phyloP scores from a whole-genome alignment of 1,284 basidiomycete species.

The Apiotrichum sp. region DNA sequence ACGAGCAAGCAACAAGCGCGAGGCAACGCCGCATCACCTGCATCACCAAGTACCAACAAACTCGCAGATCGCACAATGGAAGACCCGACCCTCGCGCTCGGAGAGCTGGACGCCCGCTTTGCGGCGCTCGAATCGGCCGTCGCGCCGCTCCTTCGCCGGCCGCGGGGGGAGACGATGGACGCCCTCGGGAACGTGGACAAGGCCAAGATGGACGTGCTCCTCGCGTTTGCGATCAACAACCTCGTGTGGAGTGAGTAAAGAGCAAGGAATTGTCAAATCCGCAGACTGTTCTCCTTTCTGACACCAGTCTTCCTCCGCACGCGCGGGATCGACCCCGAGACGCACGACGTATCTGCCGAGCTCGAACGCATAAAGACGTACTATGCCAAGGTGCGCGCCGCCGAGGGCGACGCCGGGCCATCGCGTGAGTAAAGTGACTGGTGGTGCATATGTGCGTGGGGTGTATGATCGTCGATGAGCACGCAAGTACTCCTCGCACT shows the following conservation, averaged over 20 bases:
- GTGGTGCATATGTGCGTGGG: too few relatives aligned
- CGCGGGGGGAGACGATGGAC: slow-evolving; percentile 4
- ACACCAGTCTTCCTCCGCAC: slow-evolving; percentile 40
- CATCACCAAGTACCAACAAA: too few relatives aligned
- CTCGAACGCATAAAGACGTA: slow-evolving; percentile 39
- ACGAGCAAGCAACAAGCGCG: too few relatives aligned
- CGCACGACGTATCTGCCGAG: slow-evolving; percentile 38
- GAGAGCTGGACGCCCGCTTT: slow-evolving; percentile 6
- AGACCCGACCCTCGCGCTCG: slow-evolving; percentile 10
- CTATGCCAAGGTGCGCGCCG: slow-evolving; percentile 35
- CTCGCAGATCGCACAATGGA: slow-evolving; percentile 3
- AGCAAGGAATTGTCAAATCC: not conserved
- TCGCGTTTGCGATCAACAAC: slow-evolving; percentile 39
- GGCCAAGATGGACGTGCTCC: slow-evolving; percentile 40
- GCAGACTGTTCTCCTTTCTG: not conserved
- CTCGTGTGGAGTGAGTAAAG: slow-evolving; percentile 38
- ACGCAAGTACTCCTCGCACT: too few relatives aligned
- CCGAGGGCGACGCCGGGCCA: slow-evolving; percentile 24
- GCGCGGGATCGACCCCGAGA: slow-evolving; percentile 38
- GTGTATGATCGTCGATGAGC: too few relatives aligned
- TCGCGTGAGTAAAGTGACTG: slow-evolving; percentile 21
- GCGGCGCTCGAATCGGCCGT: slow-evolving; percentile 10
- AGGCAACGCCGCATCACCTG: too few relatives aligned
- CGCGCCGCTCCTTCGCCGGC: slow-evolving; percentile 12
- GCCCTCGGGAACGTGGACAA: slow-evolving; percentile 19